These are phyloP conservation scores for Colletotrichum echinochloae DNA, from an alignment of 2,329 filamentous ascomycete genomes.

Conservation along the genomic window DNA sequence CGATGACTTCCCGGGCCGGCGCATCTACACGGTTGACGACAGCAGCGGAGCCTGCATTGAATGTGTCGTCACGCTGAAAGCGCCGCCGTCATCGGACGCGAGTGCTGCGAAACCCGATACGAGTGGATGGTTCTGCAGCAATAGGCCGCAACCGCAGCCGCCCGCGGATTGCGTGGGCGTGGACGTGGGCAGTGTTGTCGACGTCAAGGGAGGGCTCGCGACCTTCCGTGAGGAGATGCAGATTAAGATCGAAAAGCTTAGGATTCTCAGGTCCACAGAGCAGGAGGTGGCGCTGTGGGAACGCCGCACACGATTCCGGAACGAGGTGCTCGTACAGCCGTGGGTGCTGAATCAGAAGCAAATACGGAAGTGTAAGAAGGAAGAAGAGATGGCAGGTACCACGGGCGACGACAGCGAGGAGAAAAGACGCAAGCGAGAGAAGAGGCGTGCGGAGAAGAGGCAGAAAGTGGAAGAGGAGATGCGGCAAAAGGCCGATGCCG, in stretches of 20 bases:
- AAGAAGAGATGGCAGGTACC: constrained; percentile 49
- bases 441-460: constrained; percentile 13
- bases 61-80: constrained; percentile 48
- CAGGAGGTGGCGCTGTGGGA: constrained; percentile 71
- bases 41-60: constrained; percentile 72
- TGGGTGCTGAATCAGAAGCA: constrained; percentile 67
- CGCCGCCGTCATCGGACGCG: constrained; percentile 18
- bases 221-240: constrained; percentile 63
- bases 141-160: constrained; percentile 29
- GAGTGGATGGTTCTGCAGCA: constrained; percentile 1
- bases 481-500: constrained; percentile 12
- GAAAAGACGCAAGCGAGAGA: constrained; percentile 37
- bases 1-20: constrained; percentile 61
- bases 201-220: constrained; percentile 66
- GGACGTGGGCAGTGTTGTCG: constrained; percentile 66
- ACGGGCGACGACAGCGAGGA: constrained; percentile 48
- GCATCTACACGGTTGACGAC: constrained; percentile 72
- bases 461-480: constrained; percentile 20
- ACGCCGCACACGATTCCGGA: constrained; percentile 62
- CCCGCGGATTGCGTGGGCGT: constrained; percentile 48
- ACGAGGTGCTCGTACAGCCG: constrained; percentile 61
- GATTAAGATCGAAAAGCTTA: constrained; percentile 64
- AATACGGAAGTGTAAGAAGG: constrained; percentile 61
- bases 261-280: constrained; percentile 62
- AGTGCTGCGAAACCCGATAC: constrained; percentile 9